These are phyloP conservation scores for Didymella arachidicola DNA, from an alignment of 2,329 filamentous ascomycete species.

Conservation along the genomic window DNA sequence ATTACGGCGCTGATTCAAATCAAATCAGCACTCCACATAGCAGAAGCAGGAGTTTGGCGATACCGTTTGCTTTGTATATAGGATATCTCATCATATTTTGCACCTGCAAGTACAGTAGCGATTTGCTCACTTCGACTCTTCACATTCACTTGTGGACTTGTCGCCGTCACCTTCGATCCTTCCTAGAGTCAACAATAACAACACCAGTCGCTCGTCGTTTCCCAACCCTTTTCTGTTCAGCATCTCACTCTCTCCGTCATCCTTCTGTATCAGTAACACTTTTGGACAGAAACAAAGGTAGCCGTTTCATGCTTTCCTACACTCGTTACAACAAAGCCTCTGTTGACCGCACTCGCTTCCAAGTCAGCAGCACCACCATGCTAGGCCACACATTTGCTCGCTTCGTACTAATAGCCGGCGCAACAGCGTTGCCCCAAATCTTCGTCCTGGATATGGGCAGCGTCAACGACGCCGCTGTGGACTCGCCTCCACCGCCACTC, in stretches of 20 bases:
- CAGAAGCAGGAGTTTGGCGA: constrained; percentile 30
- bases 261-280: neutral
- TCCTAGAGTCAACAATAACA: neutral
- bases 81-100: constrained; percentile 15
- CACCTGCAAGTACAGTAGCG: constrained; percentile 20
- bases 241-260: neutral
- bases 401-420: neutral
- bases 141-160: constrained; percentile 15
- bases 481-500: neutral
- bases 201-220: neutral
- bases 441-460: constrained; percentile 10
- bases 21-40: constrained; percentile 23
- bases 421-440: neutral
- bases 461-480: neutral
- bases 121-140: neutral
- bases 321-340: constrained; percentile 1
- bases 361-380: constrained; percentile 1
- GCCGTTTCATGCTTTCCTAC: neutral
- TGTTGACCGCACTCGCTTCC: constrained; percentile 2
- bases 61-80: constrained; percentile 29
- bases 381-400: constrained; percentile 1
- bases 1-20: constrained; percentile 9
- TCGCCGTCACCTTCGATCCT: neutral
- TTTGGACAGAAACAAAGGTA: constrained; percentile 2
- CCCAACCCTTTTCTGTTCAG: neutral